phyloP scores from a whole-genome alignment of 768 basidiomycete genomes.

The Macrolepiota fuliginosa region DNA sequence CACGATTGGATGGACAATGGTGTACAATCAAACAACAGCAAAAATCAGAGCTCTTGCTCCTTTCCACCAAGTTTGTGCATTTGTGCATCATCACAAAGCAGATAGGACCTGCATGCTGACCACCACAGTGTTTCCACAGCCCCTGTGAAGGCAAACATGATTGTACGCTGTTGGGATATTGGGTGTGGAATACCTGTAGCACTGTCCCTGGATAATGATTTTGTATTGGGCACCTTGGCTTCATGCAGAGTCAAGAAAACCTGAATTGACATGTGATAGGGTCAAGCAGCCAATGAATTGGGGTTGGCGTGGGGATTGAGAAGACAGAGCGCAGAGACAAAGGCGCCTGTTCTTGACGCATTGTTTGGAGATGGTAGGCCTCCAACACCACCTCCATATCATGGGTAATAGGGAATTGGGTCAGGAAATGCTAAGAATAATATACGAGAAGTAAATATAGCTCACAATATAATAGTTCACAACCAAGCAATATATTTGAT shows the following conservation, averaged over 20 bases:
- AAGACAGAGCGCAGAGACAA: slow-evolving; percentile 43
- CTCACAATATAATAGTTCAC: too few species aligned
- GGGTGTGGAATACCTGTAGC: slow-evolving; percentile 13
- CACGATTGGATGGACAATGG: slow-evolving; percentile 50
- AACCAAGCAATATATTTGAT: too few species aligned
- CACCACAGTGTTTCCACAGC: slow-evolving; percentile 56
- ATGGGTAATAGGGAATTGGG: too few species aligned
- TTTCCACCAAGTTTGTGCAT: slow-evolving; percentile 14
- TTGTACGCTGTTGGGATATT: slow-evolving; percentile 46
- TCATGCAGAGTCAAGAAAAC: slow-evolving; percentile 50
- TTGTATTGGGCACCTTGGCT: slow-evolving; percentile 46
- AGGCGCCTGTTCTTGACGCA: too few species aligned
- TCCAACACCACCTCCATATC: too few species aligned
- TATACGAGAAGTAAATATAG: too few species aligned
- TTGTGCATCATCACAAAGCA: slow-evolving; percentile 35
- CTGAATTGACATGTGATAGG: slow-evolving; percentile 32
- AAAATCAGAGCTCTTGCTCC: slow-evolving; percentile 32
- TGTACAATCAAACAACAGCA: slow-evolving; percentile 66
- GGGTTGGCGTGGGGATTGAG: slow-evolving; percentile 29
- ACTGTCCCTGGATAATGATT: slow-evolving; percentile 12
- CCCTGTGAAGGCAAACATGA: slow-evolving; percentile 51
- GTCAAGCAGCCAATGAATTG: slow-evolving; percentile 20
- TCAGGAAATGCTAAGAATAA: too few species aligned
- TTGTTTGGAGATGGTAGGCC: too few species aligned
- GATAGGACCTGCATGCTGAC: slow-evolving; percentile 58